phyloP scores from a whole-genome alignment of 1,284 basidiomycete species.

The Marasmius oreades region DNA sequence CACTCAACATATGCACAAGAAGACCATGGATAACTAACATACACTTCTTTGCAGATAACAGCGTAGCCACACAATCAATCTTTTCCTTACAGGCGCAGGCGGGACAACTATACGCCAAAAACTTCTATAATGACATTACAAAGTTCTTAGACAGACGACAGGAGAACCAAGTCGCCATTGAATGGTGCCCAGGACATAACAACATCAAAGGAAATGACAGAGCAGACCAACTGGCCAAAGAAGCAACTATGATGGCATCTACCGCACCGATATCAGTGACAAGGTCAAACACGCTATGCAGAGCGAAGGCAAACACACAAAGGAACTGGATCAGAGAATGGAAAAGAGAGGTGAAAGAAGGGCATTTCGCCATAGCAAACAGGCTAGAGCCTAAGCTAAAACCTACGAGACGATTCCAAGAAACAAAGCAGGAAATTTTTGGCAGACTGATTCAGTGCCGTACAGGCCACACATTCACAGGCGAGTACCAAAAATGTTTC shows the following conservation, averaged over 20 bases:
- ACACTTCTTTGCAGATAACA: slow-evolving; percentile 22
- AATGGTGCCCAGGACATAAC: slow-evolving; percentile 27
- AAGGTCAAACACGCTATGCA: slow-evolving; percentile 10
- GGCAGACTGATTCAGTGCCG: too few relatives aligned
- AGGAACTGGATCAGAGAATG: slow-evolving; percentile 20
- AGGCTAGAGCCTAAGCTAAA: too few relatives aligned
- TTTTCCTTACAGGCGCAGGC: slow-evolving; percentile 15
- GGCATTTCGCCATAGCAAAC: too few relatives aligned
- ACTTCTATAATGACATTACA: slow-evolving; percentile 15
- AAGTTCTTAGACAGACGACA: slow-evolving; percentile 18
- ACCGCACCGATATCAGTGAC: background rate
- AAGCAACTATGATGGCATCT: slow-evolving; percentile 12
- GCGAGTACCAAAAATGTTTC: too few relatives aligned
- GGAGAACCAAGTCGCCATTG: slow-evolving; percentile 16
- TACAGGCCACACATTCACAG: too few relatives aligned
- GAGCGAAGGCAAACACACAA: slow-evolving; percentile 13
- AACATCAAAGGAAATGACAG: slow-evolving; percentile 26
- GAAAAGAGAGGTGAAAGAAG: too few relatives aligned
- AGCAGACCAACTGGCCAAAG: slow-evolving; percentile 28
- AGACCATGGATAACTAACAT: slow-evolving; percentile 11
- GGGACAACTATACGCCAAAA: slow-evolving; percentile 14
- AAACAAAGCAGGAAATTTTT: too few relatives aligned
- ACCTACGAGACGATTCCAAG: too few relatives aligned
- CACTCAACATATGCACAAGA: background rate
- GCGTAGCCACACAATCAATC: slow-evolving; percentile 15